Evolutionary conservation across 116 monocot genomes (phyloP), one percentile per base, ranked within the genome.

Genomic region (Cymodocea nodosa): DNA sequence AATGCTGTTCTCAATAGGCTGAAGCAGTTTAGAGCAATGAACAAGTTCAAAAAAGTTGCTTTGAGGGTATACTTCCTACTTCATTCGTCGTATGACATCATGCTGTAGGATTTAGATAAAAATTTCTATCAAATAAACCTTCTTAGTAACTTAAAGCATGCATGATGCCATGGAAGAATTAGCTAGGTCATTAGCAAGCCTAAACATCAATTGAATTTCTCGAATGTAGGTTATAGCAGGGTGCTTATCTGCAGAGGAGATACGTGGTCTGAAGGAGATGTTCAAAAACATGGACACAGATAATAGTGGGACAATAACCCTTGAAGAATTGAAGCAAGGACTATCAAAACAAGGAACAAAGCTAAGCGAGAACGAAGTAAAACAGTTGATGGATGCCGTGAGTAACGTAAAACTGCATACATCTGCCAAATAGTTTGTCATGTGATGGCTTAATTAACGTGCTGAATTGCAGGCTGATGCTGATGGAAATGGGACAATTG

Each of bases 11-110:
- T 90, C 55, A 78, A 74, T 58, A 83, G 85, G 71, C 61, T 97
- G 63, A 97, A 90, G 68, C 97, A 97, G 63, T 97, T 97, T 78
- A 87, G 78, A 64, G 97, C 91, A 36, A 80, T 97, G 90, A 97
- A 97, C 85, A 76, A 97, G 56, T 97, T 97, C 78, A 97, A 97
- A 75, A 90, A 97, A 97, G 97, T 87, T 56, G 97, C 91, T 71
- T 72, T 97, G n/a, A 90, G 87, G 76, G 97, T 90, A 88, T 52
- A 8, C 17, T 36, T 53, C 19, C 23, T n/a, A n/a, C n/a, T 66
- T n/a, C 17, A 50, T 52, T 51, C 17, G 2, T 55, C 20, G 13
- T 17, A 5, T 17, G n/a, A 63, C 44, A 64, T 44, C 35, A 15
- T 35, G 30, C 30, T 30, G 30, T 30, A 30, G 30, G 3, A 30